These are phyloP conservation scores for Trifolium subterraneum DNA, from an alignment of 306 rosid species.

Conservation along the genomic window DNA sequence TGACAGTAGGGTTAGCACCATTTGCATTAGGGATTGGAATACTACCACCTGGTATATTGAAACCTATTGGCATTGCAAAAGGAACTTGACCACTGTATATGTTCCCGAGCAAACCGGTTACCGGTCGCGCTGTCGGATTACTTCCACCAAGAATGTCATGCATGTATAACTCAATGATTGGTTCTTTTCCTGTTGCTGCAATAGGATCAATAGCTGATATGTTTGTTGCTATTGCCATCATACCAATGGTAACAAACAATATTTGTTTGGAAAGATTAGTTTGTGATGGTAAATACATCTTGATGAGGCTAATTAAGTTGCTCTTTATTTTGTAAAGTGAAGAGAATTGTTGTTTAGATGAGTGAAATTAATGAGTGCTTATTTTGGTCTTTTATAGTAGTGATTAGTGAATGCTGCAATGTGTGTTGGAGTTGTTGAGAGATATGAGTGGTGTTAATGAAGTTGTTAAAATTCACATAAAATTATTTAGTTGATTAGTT, in stretches of 20 bases:
- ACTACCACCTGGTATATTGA: conserved; percentile 52
- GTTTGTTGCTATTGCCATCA: background rate
- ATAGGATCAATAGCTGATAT: background rate
- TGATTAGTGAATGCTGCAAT: background rate
- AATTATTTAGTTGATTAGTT: background rate
- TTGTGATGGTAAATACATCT: background rate
- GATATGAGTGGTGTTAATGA: background rate
- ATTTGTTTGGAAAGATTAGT: background rate
- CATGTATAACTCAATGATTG: conserved; percentile 11
- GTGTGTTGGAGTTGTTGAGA: background rate
- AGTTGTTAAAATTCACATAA: background rate
- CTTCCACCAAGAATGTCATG: conserved; percentile 10
- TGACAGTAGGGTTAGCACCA: conserved; percentile 77
- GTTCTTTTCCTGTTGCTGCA: conserved; percentile 6
- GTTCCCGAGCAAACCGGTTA: background rate
- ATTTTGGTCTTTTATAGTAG: too few species aligned
- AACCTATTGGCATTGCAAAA: background rate
- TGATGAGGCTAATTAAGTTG: background rate
- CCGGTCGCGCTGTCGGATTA: background rate
- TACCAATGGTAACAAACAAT: background rate
- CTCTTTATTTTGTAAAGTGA: background rate
- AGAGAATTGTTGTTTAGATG: background rate
- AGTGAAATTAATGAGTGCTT: too few species aligned
- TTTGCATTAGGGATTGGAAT: conserved; percentile 84
- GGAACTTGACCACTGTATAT: conserved; percentile 7